Evolutionary conservation across 2,329 filamentous ascomycete genomes (phyloP).

Genomic region (Fusarium lyarnte): DNA sequence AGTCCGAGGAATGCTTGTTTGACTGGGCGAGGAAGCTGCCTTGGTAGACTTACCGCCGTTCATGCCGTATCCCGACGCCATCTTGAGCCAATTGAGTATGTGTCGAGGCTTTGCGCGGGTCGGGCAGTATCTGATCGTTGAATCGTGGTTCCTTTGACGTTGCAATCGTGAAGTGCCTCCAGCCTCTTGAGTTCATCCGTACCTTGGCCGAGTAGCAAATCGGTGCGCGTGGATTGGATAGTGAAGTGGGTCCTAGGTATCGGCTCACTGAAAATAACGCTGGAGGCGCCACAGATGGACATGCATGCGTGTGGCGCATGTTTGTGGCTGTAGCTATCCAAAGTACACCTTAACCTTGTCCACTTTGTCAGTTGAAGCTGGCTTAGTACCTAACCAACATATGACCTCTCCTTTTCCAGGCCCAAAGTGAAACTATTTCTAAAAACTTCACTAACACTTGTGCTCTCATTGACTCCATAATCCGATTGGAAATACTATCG

Average conservation of each 20-base stretch:
- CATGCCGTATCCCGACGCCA: conserved; percentile 87
- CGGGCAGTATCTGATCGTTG: conserved; percentile 34
- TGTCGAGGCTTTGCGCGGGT: conserved; percentile 41
- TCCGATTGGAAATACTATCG: background rate
- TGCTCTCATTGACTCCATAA: background rate
- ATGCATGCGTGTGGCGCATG: background rate
- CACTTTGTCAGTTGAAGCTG: conserved; percentile 22
- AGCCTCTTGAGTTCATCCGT: conserved; percentile 40
- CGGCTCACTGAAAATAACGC: conserved; percentile 23
- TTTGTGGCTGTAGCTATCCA: conserved; percentile 18
- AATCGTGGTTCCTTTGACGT: conserved; percentile 38
- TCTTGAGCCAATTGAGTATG: conserved; percentile 54
- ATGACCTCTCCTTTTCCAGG: conserved; percentile 3
- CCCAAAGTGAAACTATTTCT: background rate
- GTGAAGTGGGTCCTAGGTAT: background rate
- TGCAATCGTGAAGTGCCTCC: conserved; percentile 35
- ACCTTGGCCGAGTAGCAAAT: conserved; percentile 43
- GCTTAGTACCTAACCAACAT: background rate
- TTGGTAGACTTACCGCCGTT: conserved; percentile 71
- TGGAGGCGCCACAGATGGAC: background rate
- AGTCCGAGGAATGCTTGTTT: conserved; percentile 26
- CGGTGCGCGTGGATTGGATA: conserved; percentile 32
- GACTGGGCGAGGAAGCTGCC: background rate
- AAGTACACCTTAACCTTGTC: background rate
- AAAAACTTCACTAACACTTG: background rate